phyloP scores from a whole-genome alignment of 352 stramenopile species.

The Pythium grandisporangium region DNA sequence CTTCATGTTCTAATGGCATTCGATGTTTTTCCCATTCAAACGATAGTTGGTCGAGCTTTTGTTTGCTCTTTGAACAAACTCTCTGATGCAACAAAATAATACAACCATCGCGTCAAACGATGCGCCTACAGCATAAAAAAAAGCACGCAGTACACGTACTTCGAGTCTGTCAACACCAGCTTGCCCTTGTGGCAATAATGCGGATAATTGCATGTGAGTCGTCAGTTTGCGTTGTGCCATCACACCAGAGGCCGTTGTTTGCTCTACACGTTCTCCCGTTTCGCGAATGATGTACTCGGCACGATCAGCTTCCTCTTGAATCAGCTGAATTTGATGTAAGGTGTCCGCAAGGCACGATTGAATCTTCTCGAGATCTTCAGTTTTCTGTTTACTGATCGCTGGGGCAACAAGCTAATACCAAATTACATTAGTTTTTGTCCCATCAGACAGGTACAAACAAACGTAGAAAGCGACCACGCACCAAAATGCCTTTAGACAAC shows the following conservation, averaged over 20 bases:
- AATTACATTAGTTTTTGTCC: too few species aligned
- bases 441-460: too few species aligned
- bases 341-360: conserved; percentile 7
- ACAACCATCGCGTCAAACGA: neutral
- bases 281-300: conserved; percentile 6
- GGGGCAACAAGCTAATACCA: too few species aligned
- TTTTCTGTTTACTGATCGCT: too few species aligned
- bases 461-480: too few species aligned
- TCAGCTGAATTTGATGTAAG: conserved; percentile 6
- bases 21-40: conserved; percentile 46
- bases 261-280: conserved; percentile 10
- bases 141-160: conserved; percentile 9
- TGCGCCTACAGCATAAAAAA: neutral
- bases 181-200: conserved; percentile 51
- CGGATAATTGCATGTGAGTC: conserved; percentile 41
- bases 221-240: conserved; percentile 38
- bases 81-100: conserved; percentile 6
- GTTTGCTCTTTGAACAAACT: conserved; percentile 40
- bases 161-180: conserved; percentile 67
- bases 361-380: too few species aligned
- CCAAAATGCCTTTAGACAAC: too few species aligned
- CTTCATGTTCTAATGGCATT: conserved; percentile 33
- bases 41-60: conserved; percentile 38
- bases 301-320: conserved; percentile 3
- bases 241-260: conserved; percentile 16